Evolutionary conservation across 495 filamentous ascomycete species (phyloP), one percentile per base, ranked within the genome.

Genomic region (Penicillium coffeae): DNA sequence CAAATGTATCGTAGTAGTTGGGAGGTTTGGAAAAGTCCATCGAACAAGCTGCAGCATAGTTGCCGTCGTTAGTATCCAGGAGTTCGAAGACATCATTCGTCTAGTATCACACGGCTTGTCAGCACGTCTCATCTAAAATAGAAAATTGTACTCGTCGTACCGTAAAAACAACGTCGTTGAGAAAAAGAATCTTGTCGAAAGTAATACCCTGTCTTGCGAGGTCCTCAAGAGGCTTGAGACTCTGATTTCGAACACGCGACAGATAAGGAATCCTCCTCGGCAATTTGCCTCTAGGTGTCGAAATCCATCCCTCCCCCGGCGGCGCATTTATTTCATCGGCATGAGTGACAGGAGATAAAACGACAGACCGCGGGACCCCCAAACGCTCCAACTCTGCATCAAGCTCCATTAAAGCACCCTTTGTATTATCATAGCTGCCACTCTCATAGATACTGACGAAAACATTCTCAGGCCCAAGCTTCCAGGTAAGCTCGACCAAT

Each of bases 1-100:
- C 90, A 59, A 94, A 93, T 1, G 88, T 90, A 59, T 94, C 90
- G 66, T 93, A 91, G 68, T 83, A 90, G 3, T 55, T 30, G 2
- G 86, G 83, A 0, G 85, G 81, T 22, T 78, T 77, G 8, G 74
- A 67, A 56, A 89, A 93, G 59, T 95, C 90, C 49, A 94, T 68
- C 0, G 87, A 80, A 64, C 90, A 95, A 13, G 87, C 88, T 1
- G 90, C 88, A 3, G 85, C 87, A 52, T 92, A 95, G 21, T 79
- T 57, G 20, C 86, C 86, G 19, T 80, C 65, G 45, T 85, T 82
- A 14, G 90, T 95, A 38, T 77, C 66, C 13, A 95, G 75, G n/a
- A 95, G 71, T 4, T 71, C 77, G 14, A 82, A 60, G 3, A 92
- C 73, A 62, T 93, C 88, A 37, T 80, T 72, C 10, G 72, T 71